Conservation (phyloP, 108 stramenopile species). For the Seminavis robusta region DNA sequence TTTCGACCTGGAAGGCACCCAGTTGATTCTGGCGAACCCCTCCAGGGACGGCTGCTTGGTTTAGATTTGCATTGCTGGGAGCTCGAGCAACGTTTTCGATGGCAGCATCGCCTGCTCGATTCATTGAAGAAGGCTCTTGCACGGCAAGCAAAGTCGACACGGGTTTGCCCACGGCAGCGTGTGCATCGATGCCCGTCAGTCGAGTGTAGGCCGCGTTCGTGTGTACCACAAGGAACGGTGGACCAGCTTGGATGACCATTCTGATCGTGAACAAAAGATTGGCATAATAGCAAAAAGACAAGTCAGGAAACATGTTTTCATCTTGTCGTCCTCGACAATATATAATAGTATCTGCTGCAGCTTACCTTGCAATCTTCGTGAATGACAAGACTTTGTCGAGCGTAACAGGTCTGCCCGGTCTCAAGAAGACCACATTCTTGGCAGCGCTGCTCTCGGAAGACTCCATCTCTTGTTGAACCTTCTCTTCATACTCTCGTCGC, state of each 20-base stretch:
- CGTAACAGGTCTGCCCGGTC: slow-evolving; percentile 54
- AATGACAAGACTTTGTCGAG: slow-evolving; percentile 65
- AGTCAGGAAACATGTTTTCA: too few species aligned
- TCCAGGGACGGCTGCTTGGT: too few species aligned
- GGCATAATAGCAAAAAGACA: background rate
- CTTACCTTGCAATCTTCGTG: slow-evolving; percentile 59
- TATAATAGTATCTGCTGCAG: background rate
- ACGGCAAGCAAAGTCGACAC: slow-evolving; percentile 34
- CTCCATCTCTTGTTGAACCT: slow-evolving; percentile 60
- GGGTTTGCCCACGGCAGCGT: slow-evolving; percentile 52
- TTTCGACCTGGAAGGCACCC: too few species aligned
- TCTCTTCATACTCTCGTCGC: slow-evolving; percentile 68
- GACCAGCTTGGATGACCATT: slow-evolving; percentile 42
- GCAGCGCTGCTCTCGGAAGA: slow-evolving; percentile 49
- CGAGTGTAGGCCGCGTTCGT: slow-evolving; percentile 67
- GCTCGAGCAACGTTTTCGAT: too few species aligned
- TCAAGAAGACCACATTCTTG: slow-evolving; percentile 22
- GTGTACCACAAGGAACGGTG: slow-evolving; percentile 59
- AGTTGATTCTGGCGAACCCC: too few species aligned
- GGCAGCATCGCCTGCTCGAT: too few species aligned
- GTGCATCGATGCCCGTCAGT: slow-evolving; percentile 62
- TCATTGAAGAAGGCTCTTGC: too few species aligned
- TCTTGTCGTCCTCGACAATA: too few species aligned
- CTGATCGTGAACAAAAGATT: slow-evolving; percentile 12
- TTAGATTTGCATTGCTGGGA: too few species aligned